Evolutionary conservation across 345 rosid genomes (phyloP).

Genomic region (Boechera divaricarpa): DNA sequence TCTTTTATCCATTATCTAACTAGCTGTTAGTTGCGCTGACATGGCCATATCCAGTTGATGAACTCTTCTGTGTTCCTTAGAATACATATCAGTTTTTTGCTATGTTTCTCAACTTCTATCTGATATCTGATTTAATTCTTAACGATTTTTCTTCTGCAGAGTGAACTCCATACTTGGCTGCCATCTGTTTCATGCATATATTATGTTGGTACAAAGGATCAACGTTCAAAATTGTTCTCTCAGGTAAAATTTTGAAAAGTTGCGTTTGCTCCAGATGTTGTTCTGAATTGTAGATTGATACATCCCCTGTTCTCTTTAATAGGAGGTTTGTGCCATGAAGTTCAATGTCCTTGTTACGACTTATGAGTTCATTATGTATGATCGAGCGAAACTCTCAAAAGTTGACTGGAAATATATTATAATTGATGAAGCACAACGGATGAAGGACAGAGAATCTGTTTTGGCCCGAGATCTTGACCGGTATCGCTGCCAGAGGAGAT

Average conservation of each 20-base stretch:
- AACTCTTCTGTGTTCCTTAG: slow-evolving; percentile 23
- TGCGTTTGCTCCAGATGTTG: slow-evolving; percentile 22
- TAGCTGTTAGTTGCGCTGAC: slow-evolving; percentile 35
- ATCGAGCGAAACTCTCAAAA: slow-evolving; percentile 95
- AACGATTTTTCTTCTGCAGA: slow-evolving; percentile 54
- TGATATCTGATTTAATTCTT: slow-evolving; percentile 14
- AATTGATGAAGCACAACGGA: slow-evolving; percentile 99
- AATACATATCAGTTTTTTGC: slow-evolving; percentile 17
- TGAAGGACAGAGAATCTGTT: slow-evolving; percentile 99
- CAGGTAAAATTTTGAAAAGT: slow-evolving; percentile 61
- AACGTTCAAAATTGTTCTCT: slow-evolving; percentile 90
- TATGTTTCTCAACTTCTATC: slow-evolving; percentile 12
- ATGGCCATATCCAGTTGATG: slow-evolving; percentile 28
- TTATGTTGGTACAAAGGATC: slow-evolving; percentile 96
- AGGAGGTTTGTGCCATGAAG: slow-evolving; percentile 98
- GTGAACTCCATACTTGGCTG: slow-evolving; percentile 96
- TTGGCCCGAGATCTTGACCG: slow-evolving; percentile 99
- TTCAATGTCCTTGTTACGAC: slow-evolving; percentile 98
- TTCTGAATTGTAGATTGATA: slow-evolving; percentile 36
- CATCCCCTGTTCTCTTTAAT: slow-evolving; percentile 39
- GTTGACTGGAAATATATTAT: slow-evolving; percentile 97
- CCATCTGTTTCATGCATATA: slow-evolving; percentile 96
- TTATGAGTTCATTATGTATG: slow-evolving; percentile 98
- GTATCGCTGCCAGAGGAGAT: slow-evolving; percentile 97
- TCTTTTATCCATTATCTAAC: slow-evolving; percentile 17